Evolutionary conservation across 2,329 filamentous ascomycete species (phyloP), one percentile per base, ranked within the genome.

Genomic region (Xylaria arbuscula): DNA sequence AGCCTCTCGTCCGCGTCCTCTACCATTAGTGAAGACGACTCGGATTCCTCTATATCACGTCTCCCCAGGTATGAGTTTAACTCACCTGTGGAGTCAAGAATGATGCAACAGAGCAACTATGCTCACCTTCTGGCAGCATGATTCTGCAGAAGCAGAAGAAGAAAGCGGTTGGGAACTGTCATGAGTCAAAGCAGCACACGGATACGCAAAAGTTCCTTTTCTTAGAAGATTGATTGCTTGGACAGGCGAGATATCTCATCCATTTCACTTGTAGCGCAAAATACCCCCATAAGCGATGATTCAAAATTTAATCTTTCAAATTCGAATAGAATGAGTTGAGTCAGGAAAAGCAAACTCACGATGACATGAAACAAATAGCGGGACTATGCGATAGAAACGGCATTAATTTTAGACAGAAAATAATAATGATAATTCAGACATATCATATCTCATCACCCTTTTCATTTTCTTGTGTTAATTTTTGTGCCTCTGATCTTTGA

Each of bases 231-330:
- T 55, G 17, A 15, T 51, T 51, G 45, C 11, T 45, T 11, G 32
- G 58, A 24, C 32, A 28, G 48, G 48, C 36, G 56, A 47, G 9
- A 10, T 13, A 2, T 47, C 19, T 19, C 17, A 42, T 48, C 55
- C 40, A 38, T 45, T 63, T 58, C 10, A 51, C 11, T 56, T 47
- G 11, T 19, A 56, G 60, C 61, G 62, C 62, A 34, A 24, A 66
- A 69, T 69, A 69, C 67, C 68, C 64, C 65, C 22, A 40, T 62
- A 67, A 62, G 68, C 62, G 61, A 67, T 70, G 51, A 19, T 24
- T 65, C 58, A 17, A 45, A 17, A 8, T 9, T 42, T 53, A 1
- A 34, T 3, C 24, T 6, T 48, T 9, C 10, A 22, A 13, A 34
- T 50, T 22, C n/a, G 40, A n/a, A 47, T 54, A 38, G 17, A 45